Evolutionary conservation across 2,329 filamentous ascomycete genomes (phyloP).

Genomic region (Talaromyces amestolkiae): DNA sequence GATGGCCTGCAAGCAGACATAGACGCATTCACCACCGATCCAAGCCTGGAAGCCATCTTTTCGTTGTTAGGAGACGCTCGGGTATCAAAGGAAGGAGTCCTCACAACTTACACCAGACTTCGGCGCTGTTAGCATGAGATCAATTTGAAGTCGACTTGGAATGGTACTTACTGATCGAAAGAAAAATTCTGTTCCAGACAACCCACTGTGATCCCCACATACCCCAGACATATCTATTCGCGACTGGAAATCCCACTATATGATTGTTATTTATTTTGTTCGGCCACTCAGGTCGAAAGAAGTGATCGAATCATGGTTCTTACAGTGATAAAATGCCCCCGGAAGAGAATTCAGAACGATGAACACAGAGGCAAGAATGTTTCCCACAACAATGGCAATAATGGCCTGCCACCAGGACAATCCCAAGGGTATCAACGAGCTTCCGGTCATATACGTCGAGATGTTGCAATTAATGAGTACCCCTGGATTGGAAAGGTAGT

Average conservation of each 20-base stretch:
- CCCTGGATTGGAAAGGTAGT: constrained; percentile 33
- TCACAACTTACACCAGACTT: constrained; percentile 16
- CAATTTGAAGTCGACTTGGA: constrained; percentile 21
- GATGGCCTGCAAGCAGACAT: constrained; percentile 48
- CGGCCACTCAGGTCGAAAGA: not conserved
- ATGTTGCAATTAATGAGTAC: constrained; percentile 48
- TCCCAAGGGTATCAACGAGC: constrained; percentile 35
- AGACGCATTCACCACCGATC: constrained; percentile 49
- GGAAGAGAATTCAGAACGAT: constrained; percentile 47
- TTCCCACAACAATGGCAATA: constrained; percentile 32
- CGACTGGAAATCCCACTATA: constrained; percentile 34
- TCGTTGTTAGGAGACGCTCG: constrained; percentile 32
- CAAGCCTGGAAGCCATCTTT: constrained; percentile 44
- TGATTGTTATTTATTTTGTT: not conserved
- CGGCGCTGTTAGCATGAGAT: not conserved
- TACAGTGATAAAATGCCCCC: constrained; percentile 43
- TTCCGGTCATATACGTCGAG: constrained; percentile 34
- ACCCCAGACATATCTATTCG: constrained; percentile 34
- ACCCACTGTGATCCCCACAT: constrained; percentile 29
- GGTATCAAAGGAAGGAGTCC: not conserved
- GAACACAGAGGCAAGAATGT: constrained; percentile 39
- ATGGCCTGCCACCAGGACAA: constrained; percentile 36
- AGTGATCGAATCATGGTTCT: not conserved
- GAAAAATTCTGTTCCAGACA: constrained; percentile 27
- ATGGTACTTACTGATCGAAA: constrained; percentile 35